Base-by-base conservation (phyloP, 176 grass and related monocot species). In the Phoenix roebelenii region DNA sequence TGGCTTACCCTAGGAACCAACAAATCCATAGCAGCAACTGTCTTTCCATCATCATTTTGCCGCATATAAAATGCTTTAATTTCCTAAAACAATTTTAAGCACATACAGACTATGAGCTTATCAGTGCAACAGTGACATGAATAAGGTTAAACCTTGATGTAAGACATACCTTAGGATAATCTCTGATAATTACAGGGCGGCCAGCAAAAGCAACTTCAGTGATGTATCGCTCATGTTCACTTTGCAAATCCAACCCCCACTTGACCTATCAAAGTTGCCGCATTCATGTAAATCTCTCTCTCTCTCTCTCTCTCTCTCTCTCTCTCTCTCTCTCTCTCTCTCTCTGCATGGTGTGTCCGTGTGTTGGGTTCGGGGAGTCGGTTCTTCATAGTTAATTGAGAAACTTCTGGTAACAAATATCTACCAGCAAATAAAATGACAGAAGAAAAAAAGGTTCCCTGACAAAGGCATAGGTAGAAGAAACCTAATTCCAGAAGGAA, bases 61-160 rank as follows among this genome's bases (percentile, higher is more conserved):
- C 92, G 71, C 93, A 97, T 97, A 73, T 97, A 97, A 71, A 97
- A 97, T 64, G 93, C 81, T 74, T 97, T 97, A 65, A 97, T 91
- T 76, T 97, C 93, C 93, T 97, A 81, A 77, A 64, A 60, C 10
- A 44, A 44, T 44, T 44, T 44, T 10, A 44, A 44, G 10, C 35
- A 44, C 12, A 39, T 44, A 14, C 28, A 44, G 35, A 44, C 10
- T 3, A 44, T 12, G 35, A 44, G 35, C 35, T 12, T 44, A 44
- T 44, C 35, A 3, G 32, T 39, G 35, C 35, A 44, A 14, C 35
- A 9, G 2, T 28, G n/a, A 60, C 39, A 52, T 29, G 20, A 54
- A 15, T n/a, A 23, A 64, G 18, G 53, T 32, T 55, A 44, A 12
- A 9, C 35, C 10, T 44, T 44, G 35, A 23, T 56, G 4, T 14